Percentiles rank a stretch among this genome's conserved stretches.
Evolutionary conservation across 768 basidiomycete genomes (phyloP).

Genomic region (Suillus ampliporus): DNA sequence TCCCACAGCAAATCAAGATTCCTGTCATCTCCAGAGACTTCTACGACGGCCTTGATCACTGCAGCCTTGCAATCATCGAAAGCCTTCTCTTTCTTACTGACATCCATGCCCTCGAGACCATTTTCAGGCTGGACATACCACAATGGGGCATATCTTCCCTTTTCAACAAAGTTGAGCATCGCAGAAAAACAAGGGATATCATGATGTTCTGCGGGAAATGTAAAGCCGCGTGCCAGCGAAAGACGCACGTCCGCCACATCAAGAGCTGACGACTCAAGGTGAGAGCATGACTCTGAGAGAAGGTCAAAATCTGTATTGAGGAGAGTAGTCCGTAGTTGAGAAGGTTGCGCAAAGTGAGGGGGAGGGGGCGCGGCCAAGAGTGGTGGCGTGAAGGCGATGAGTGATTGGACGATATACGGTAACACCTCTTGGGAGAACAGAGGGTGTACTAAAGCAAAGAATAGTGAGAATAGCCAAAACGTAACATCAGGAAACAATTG

Average conservation of each 20-base stretch:
- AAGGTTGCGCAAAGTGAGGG: constrained; percentile 45
- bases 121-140: constrained; percentile 55
- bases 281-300: constrained; percentile 74
- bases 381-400: constrained; percentile 67
- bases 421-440: constrained; percentile 68
- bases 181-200: constrained; percentile 62
- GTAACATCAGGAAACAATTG: not conserved
- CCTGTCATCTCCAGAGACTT: constrained; percentile 81
- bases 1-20: constrained; percentile 84
- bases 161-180: constrained; percentile 78
- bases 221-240: constrained; percentile 69
- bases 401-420: constrained; percentile 62
- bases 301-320: constrained; percentile 72
- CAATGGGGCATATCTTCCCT: constrained; percentile 66
- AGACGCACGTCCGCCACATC: constrained; percentile 80
- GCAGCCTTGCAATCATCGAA: constrained; percentile 87
- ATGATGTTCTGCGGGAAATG: constrained; percentile 61
- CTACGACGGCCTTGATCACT: constrained; percentile 84
- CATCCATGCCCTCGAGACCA: constrained; percentile 45
- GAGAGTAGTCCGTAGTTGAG: constrained; percentile 50
- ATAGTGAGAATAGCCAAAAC: not conserved
- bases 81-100: constrained; percentile 68
- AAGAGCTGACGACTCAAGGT: constrained; percentile 77
- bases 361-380: constrained; percentile 43
- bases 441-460: constrained; percentile 47